Percentiles rank a stretch among this genome's conserved stretches.
phyloP scores from a whole-genome alignment of 345 rosid genomes.

The Diplotaxis tenuifolia region DNA sequence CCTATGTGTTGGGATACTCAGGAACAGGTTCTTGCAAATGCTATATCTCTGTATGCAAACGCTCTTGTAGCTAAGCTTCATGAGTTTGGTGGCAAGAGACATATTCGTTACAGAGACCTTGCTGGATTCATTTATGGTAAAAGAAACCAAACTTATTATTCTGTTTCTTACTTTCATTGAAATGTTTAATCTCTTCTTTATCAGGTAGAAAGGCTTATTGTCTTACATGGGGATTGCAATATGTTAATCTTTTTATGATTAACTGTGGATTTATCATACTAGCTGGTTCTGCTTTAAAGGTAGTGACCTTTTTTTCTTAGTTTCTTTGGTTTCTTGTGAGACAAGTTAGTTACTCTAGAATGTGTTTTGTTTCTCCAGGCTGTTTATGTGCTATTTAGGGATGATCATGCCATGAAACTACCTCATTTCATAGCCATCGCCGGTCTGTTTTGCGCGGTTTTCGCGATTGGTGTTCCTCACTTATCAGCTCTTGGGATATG shows the following conservation, averaged over 20 bases:
- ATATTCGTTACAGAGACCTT: slow-evolving; percentile 87
- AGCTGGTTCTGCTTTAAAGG: slow-evolving; percentile 85
- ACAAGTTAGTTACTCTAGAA: not conserved
- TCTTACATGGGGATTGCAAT: slow-evolving; percentile 71
- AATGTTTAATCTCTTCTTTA: not conserved
- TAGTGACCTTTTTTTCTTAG: slow-evolving; percentile 14
- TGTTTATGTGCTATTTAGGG: slow-evolving; percentile 51
- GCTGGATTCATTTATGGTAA: slow-evolving; percentile 78
- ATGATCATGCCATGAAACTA: slow-evolving; percentile 48
- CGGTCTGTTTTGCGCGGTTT: slow-evolving; percentile 51
- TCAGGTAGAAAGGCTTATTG: slow-evolving; percentile 67
- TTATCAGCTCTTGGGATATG: slow-evolving; percentile 77
- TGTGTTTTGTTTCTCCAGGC: slow-evolving; percentile 41
- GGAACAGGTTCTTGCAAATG: slow-evolving; percentile 64
- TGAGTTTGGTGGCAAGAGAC: slow-evolving; percentile 82
- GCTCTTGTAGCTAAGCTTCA: slow-evolving; percentile 79
- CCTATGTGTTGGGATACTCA: slow-evolving; percentile 83
- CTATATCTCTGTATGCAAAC: slow-evolving; percentile 70
- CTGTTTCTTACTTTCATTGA: slow-evolving; percentile 3
- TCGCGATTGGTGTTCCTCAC: slow-evolving; percentile 81
- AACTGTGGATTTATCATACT: slow-evolving; percentile 73
- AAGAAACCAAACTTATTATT: not conserved
- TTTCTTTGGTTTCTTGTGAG: slow-evolving; percentile 8
- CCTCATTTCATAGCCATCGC: slow-evolving; percentile 56
- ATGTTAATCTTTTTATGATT: slow-evolving; percentile 79